Evolutionary conservation across 495 filamentous ascomycete genomes (phyloP).

Genomic region (Penicillium dipodomyicola): DNA sequence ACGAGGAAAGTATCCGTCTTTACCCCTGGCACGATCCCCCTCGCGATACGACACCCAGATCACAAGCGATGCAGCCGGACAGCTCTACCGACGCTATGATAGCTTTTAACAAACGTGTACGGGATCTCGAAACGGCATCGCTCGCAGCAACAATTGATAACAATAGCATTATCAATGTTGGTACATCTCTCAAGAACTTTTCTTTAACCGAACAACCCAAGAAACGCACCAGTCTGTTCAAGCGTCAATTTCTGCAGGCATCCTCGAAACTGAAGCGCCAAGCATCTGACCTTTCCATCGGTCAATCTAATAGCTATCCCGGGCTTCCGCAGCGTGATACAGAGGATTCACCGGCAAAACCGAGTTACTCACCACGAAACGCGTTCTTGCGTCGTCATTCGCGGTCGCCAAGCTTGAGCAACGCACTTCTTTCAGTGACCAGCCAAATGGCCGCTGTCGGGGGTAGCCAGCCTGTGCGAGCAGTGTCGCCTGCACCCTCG

Average conservation of each 20-base stretch:
- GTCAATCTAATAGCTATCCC: slow-evolving; percentile 26
- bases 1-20: slow-evolving; percentile 31
- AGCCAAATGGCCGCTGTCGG: slow-evolving; percentile 62
- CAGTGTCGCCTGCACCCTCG: slow-evolving; percentile 35
- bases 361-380: slow-evolving; percentile 54
- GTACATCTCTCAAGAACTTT: slow-evolving; percentile 61
- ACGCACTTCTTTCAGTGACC: slow-evolving; percentile 61
- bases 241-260: slow-evolving; percentile 51
- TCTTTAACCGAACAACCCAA: slow-evolving; percentile 51
- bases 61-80: slow-evolving; percentile 39
- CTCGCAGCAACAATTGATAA: slow-evolving; percentile 66
- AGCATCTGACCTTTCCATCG: slow-evolving; percentile 35
- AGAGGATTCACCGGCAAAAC: slow-evolving; percentile 37
- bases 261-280: slow-evolving; percentile 34
- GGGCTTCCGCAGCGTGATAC: slow-evolving; percentile 36
- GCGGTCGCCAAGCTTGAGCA: slow-evolving; percentile 61
- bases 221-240: slow-evolving; percentile 47
- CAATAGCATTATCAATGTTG: slow-evolving; percentile 53
- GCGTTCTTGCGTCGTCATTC: slow-evolving; percentile 47
- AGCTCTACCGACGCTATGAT: slow-evolving; percentile 48
- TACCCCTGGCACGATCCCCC: slow-evolving; percentile 46
- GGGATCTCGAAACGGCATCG: slow-evolving; percentile 52
- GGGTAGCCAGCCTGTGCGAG: slow-evolving; percentile 54
- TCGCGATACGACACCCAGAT: slow-evolving; percentile 30
- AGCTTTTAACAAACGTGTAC: slow-evolving; percentile 41